A percentile compares a stretch with the other conserved stretches of the same genome.
phyloP scores from a whole-genome alignment of 2,329 filamentous ascomycete genomes.

The Lomentospora prolificans region DNA sequence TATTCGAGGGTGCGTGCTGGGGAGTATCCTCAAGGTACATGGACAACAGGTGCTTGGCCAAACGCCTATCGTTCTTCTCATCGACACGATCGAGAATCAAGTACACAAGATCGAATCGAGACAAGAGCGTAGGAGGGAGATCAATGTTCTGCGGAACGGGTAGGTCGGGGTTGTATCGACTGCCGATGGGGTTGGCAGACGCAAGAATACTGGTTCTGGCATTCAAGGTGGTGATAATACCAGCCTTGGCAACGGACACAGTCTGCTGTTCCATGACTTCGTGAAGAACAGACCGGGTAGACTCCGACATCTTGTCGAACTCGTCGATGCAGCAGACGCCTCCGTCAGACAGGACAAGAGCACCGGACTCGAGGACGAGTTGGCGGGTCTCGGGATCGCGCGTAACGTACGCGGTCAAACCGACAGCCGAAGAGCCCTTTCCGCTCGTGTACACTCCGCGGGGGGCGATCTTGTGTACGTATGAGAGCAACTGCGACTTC shows the following conservation, averaged over 20 bases:
- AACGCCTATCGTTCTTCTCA: slow-evolving; percentile 75
- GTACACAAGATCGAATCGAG: slow-evolving; percentile 94
- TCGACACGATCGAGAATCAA: slow-evolving; percentile 91
- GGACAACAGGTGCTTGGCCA: slow-evolving; percentile 85
- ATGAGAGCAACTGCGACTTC: slow-evolving; percentile 89
- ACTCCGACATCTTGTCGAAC: slow-evolving; percentile 79
- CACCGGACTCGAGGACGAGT: slow-evolving; percentile 71
- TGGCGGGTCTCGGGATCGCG: slow-evolving; percentile 72
- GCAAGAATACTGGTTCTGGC: slow-evolving; percentile 91
- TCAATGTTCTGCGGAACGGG: slow-evolving; percentile 98
- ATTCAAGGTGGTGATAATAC: slow-evolving; percentile 94
- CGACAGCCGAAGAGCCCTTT: slow-evolving; percentile 71
- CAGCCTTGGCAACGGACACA: slow-evolving; percentile 78
- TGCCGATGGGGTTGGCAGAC: slow-evolving; percentile 95
- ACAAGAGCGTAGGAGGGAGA: slow-evolving; percentile 85
- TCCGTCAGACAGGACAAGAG: slow-evolving; percentile 68
- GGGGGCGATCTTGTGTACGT: slow-evolving; percentile 95
- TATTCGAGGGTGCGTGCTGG: slow-evolving; percentile 62
- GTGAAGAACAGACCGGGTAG: slow-evolving; percentile 70
- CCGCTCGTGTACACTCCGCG: slow-evolving; percentile 75
- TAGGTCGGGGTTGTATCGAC: slow-evolving; percentile 91
- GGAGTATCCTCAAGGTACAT: slow-evolving; percentile 96
- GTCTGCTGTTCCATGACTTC: slow-evolving; percentile 87
- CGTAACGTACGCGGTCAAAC: slow-evolving; percentile 73
- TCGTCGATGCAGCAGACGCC: slow-evolving; percentile 80